Evolutionary conservation across 495 filamentous ascomycete genomes (phyloP).

Genomic region (Xylona heveae): DNA sequence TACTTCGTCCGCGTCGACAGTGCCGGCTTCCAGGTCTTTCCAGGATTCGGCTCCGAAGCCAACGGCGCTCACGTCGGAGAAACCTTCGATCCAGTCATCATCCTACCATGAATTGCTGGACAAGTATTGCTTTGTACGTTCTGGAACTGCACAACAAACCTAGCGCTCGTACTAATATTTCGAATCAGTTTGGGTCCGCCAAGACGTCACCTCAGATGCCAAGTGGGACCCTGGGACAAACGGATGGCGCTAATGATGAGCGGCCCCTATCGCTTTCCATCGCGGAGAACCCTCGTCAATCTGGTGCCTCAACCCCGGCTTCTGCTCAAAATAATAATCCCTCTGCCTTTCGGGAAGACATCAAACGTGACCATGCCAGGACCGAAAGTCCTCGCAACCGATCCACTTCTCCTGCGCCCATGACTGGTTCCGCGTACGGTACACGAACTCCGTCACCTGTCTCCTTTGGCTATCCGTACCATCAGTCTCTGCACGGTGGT

Average conservation of each 20-base stretch:
- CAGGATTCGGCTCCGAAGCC: conserved; percentile 6
- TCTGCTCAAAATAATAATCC: background rate
- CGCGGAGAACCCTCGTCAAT: background rate
- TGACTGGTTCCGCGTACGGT: conserved; percentile 6
- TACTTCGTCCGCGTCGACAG: too few species aligned
- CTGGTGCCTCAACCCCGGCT: background rate
- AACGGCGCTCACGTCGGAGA: conserved; percentile 23
- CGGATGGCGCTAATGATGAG: conserved; percentile 2
- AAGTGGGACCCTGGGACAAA: conserved; percentile 1
- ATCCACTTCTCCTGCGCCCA: conserved; percentile 10
- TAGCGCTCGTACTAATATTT: conserved; percentile 11
- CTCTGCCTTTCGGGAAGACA: background rate
- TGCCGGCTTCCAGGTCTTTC: conserved; percentile 11
- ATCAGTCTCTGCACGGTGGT: conserved; percentile 17
- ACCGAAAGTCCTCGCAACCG: conserved; percentile 12
- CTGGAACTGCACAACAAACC: conserved; percentile 8
- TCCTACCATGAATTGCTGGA: conserved; percentile 87
- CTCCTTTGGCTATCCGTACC: conserved; percentile 19
- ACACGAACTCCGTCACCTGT: conserved; percentile 18
- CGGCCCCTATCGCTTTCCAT: background rate
- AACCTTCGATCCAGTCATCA: conserved; percentile 54
- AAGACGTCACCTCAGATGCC: conserved; percentile 16
- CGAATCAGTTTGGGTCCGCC: conserved; percentile 25
- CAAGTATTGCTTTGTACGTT: conserved; percentile 98
- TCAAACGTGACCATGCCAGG: background rate